Evolutionary conservation across 805 yeast genomes (phyloP), one percentile per base, ranked within the genome.

Genomic region (Hanseniaspora pseudoguilliermondii): DNA sequence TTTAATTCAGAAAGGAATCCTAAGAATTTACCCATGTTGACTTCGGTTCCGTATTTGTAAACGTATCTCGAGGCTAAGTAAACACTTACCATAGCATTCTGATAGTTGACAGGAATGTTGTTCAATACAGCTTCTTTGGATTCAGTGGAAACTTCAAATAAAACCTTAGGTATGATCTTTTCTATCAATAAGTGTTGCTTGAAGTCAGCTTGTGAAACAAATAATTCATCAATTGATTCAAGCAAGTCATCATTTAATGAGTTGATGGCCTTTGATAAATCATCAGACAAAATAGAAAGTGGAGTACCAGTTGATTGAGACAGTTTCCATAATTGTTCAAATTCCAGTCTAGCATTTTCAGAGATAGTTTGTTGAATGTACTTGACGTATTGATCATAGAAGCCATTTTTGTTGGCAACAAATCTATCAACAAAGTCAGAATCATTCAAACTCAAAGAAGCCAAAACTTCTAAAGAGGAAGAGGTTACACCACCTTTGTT

Each of bases 401-500:
- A 68, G 10, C 75, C 73, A n/a, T 75, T 69, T 15, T 61, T 61
- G n/a, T 75, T 75, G 59, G 80, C 80, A 57, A 71, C 66, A 88
- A 91, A 93, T 66, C 86, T 73, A 55, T 78, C 71, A 64, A 83
- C 77, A 74, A 91, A 93, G 38, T 82, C 86, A 53, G 77, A 79
- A 69, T 91, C 98, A 64, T 83, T 89, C 65, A 93, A 84, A 2
- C 96, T 84, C 59, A 91, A 79, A 2, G 98, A 91, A 10, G 97
- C 96, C 62, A 91, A 77, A 13, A 91, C 98, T 71, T 91, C 98
- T 63, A 87, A 75, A 1, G 97, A 90, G 1, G 97, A 89, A 2
- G 97, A 90, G 1, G 98, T 91, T 54, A 91, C 98, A 73, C 98
- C 98, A 65, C 98, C 98, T 73, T 91, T 91, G 73, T 91, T 91